Percentiles rank a stretch among this genome's conserved stretches.
Conservation (phyloP, 305 asterid species). For the Lippia alba region DNA sequence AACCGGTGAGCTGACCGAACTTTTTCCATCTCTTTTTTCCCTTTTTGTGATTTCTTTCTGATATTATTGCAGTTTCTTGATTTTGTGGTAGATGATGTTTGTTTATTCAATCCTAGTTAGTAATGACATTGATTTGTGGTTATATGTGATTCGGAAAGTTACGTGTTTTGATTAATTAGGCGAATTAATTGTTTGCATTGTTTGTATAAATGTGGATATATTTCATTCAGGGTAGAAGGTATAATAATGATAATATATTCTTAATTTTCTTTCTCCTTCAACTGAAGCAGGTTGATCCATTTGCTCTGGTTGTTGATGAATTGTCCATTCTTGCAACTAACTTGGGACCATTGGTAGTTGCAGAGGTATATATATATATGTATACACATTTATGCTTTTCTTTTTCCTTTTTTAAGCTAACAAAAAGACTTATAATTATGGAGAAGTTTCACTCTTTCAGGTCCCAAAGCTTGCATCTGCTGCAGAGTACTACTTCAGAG, state of each 20-base stretch:
- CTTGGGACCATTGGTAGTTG: constrained; percentile 79
- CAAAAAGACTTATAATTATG: constrained; percentile 8
- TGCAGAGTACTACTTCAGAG: constrained; percentile 76
- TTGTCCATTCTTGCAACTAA: constrained; percentile 65
- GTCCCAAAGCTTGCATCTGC: constrained; percentile 91
- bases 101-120: too few species aligned
- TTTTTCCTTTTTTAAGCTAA: constrained; percentile 8
- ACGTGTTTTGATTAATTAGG: too few species aligned
- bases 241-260: background rate
- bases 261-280: constrained; percentile 14
- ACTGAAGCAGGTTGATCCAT: constrained; percentile 76
- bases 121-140: too few species aligned
- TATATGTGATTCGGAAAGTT: too few species aligned
- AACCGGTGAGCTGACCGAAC: constrained; percentile 35
- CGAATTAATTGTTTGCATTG: too few species aligned
- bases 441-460: constrained; percentile 42
- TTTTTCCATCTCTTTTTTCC: background rate
- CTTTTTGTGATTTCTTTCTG: background rate
- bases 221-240: background rate
- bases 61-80: too few species aligned
- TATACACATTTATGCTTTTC: too few species aligned
- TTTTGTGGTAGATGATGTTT: too few species aligned
- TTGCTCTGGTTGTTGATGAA: constrained; percentile 86
- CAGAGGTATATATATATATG: constrained; percentile 56
- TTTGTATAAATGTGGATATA: background rate